phyloP scores from a whole-genome alignment of 164 flowering plant genomes.

The Euptelea pleiosperma region DNA sequence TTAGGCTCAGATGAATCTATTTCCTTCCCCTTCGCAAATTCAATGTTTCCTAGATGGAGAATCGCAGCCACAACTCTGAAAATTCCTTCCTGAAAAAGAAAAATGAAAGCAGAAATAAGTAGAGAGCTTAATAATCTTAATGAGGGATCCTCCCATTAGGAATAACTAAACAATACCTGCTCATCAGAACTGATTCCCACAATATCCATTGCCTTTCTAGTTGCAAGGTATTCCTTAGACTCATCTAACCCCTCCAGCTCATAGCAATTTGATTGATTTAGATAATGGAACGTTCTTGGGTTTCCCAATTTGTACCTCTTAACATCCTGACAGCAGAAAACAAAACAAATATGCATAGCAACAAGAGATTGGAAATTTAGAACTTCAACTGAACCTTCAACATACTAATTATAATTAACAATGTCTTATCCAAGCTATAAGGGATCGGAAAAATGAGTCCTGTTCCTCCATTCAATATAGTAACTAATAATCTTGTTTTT shows the following conservation, averaged over 20 bases:
- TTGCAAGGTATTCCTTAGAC: conserved; percentile 66
- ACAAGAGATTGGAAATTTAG: neutral
- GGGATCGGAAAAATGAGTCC: neutral
- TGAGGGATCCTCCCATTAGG: neutral
- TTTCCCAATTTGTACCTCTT: conserved; percentile 66
- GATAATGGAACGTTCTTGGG: conserved; percentile 72
- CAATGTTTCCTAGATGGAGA: conserved; percentile 83
- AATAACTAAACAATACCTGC: conserved; percentile 43
- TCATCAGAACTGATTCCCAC: conserved; percentile 75
- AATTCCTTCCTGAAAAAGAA: conserved; percentile 61
- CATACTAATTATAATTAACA: neutral
- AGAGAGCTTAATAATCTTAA: neutral
- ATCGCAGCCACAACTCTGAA: conserved; percentile 84
- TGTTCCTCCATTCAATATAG: neutral
- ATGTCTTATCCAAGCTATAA: neutral
- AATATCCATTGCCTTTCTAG: conserved; percentile 83
- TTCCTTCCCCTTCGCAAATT: conserved; percentile 68
- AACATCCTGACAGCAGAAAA: conserved; percentile 44
- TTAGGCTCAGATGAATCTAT: conserved; percentile 77
- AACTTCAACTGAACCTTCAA: neutral
- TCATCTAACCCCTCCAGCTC: conserved; percentile 75
- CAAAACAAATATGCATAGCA: neutral
- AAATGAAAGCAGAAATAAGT: neutral
- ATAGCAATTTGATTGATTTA: conserved; percentile 77
- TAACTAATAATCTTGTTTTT: too few species aligned